Conservation (phyloP, 179 eudicot species). For the Spinacia oleracea region DNA sequence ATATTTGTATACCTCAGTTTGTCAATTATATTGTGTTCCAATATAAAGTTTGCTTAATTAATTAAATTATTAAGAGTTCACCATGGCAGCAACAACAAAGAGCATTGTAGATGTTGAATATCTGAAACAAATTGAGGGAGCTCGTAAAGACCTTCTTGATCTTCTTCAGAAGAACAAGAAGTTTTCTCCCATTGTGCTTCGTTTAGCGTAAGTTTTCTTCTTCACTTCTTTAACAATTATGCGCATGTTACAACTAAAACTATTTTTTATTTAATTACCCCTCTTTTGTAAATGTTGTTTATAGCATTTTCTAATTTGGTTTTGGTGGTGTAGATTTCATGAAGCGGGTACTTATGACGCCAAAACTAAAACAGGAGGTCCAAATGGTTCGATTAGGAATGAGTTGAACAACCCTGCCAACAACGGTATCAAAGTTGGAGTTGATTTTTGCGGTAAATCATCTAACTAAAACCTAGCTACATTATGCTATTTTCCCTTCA, state of each 20-base stretch:
- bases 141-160: constrained; percentile 62
- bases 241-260: no score
- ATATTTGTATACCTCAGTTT: neutral
- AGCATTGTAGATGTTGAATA: constrained; percentile 47
- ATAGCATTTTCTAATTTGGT: neutral
- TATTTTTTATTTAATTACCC: no score
- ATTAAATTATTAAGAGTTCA: neutral
- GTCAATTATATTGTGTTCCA: neutral
- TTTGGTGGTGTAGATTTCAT: constrained; percentile 60
- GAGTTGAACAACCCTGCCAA: constrained; percentile 60
- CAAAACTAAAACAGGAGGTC: constrained; percentile 75
- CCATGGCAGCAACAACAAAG: neutral
- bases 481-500: neutral
- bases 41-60: neutral
- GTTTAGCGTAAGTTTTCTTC: constrained; percentile 58
- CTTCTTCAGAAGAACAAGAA: constrained; percentile 50
- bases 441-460: constrained; percentile 70
- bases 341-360: constrained; percentile 93
- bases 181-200: constrained; percentile 80
- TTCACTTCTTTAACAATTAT: no score
- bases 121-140: constrained; percentile 55
- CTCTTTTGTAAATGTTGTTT: neutral
- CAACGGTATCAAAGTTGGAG: constrained; percentile 65
- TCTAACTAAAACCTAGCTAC: neutral
- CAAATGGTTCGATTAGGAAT: constrained; percentile 77